A percentile compares a stretch with the other conserved stretches of the same genome.
Conservation (phyloP, 1,139 yeast genomes). For the Tardiomyces digboiensis region DNA sequence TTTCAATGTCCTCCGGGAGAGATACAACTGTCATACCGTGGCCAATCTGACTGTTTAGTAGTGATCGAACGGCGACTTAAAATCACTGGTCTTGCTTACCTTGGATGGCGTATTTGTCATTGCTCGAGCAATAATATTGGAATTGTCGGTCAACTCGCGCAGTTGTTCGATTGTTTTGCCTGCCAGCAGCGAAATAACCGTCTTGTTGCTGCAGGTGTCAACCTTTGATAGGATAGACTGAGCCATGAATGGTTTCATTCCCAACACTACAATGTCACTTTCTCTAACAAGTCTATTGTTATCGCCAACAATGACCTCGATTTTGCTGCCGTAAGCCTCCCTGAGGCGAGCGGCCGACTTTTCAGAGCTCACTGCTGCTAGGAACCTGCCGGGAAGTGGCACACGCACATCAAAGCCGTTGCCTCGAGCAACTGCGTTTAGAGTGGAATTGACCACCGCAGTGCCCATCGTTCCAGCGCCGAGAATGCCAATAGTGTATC, state of each 20-base stretch:
- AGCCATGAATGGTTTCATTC: conserved; percentile 80
- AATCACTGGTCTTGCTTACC: conserved; percentile 6
- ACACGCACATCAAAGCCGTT: conserved; percentile 19
- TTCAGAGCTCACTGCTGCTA: conserved; percentile 64
- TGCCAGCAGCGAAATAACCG: conserved; percentile 78
- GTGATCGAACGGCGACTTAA: background rate
- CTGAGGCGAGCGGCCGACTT: conserved; percentile 39
- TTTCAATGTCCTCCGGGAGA: conserved; percentile 41
- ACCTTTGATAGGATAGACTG: conserved; percentile 40
- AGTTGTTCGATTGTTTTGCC: conserved; percentile 82
- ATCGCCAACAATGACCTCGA: conserved; percentile 45
- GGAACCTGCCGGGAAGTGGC: conserved; percentile 61
- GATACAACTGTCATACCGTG: conserved; percentile 87
- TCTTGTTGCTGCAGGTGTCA: conserved; percentile 42
- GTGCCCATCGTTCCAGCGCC: conserved; percentile 98
- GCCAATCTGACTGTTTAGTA: conserved; percentile 33
- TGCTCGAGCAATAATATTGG: conserved; percentile 60
- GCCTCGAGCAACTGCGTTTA: conserved; percentile 31
- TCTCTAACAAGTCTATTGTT: conserved; percentile 50
- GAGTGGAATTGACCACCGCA: conserved; percentile 82
- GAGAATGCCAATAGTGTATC: conserved; percentile 64
- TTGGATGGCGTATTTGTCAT: conserved; percentile 98
- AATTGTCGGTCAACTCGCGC: conserved; percentile 37
- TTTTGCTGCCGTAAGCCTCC: conserved; percentile 36
- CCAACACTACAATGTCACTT: conserved; percentile 68